Conservation (phyloP, 129 eudicot genomes). For the Saussurea involucrata region DNA sequence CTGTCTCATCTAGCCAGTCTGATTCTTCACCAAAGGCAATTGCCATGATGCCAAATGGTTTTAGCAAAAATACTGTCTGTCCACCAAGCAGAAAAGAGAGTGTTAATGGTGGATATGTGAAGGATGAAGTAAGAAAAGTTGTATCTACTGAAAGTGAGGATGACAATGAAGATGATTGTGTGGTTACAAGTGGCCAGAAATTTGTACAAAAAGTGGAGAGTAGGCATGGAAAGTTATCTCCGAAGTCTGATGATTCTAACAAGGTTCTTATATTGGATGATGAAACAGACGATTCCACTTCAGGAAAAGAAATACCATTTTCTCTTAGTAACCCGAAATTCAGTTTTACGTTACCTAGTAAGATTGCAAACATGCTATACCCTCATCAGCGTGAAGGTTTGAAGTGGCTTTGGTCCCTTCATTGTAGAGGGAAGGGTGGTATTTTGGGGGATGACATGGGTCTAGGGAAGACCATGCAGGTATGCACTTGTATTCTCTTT, state of each 20-base stretch:
- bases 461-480: slow-evolving; percentile 99
- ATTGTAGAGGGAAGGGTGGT: slow-evolving; percentile 92
- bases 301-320: slow-evolving; percentile 31
- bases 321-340: slow-evolving; percentile 56
- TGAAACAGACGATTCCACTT: slow-evolving; percentile 25
- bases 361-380: slow-evolving; percentile 72
- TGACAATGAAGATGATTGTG: slow-evolving; percentile 45
- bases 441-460: slow-evolving; percentile 99
- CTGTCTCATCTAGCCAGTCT: slow-evolving; percentile 11
- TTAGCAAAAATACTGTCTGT: slow-evolving; percentile 4
- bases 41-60: not conserved
- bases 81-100: slow-evolving; percentile 12
- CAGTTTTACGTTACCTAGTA: slow-evolving; percentile 46
- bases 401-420: slow-evolving; percentile 98
- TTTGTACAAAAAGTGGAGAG: slow-evolving; percentile 24
- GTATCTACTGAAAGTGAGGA: slow-evolving; percentile 20
- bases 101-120: slow-evolving; percentile 7
- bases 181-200: slow-evolving; percentile 37
- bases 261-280: slow-evolving; percentile 30
- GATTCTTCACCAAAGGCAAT: slow-evolving; percentile 25
- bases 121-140: slow-evolving; percentile 21
- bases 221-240: slow-evolving; percentile 21
- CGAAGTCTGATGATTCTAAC: slow-evolving; percentile 32
- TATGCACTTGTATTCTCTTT: slow-evolving; percentile 12
- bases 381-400: slow-evolving; percentile 98